Conservation (phyloP, 805 yeast species). For the Tetrapisispora pingtungensis region DNA sequence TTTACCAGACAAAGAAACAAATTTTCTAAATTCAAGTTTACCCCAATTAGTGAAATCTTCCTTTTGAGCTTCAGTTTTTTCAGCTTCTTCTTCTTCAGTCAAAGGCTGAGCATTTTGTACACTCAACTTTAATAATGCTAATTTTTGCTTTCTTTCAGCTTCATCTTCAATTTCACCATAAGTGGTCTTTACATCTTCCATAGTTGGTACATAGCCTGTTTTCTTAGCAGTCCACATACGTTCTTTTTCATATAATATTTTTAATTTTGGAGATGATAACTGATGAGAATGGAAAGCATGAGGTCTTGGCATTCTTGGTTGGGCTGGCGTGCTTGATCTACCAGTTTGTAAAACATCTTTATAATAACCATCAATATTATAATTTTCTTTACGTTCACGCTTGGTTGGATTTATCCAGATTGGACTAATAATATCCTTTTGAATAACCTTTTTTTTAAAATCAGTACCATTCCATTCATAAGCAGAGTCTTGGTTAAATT, state of each 20-base stretch:
- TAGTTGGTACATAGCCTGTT: slow-evolving; percentile 54
- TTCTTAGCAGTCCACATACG: slow-evolving; percentile 64
- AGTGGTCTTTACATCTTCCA: slow-evolving; percentile 41
- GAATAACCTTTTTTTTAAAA: slow-evolving; percentile 46
- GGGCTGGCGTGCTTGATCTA: slow-evolving; percentile 39
- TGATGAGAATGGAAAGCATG: slow-evolving; percentile 82
- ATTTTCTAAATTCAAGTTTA: slow-evolving; percentile 77
- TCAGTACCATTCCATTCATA: slow-evolving; percentile 86
- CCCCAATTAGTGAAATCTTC: slow-evolving; percentile 79
- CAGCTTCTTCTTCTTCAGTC: slow-evolving; percentile 68
- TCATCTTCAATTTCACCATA: slow-evolving; percentile 32
- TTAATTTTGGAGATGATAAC: slow-evolving; percentile 68
- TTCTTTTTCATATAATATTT: slow-evolving; percentile 72
- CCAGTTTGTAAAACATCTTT: slow-evolving; percentile 72
- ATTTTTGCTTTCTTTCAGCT: slow-evolving; percentile 36
- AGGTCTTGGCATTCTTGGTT: slow-evolving; percentile 80
- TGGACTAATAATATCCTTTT: slow-evolving; percentile 41
- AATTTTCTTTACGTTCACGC: slow-evolving; percentile 75
- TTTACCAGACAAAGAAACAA: slow-evolving; percentile 62
- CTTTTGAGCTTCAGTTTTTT: slow-evolving; percentile 46
- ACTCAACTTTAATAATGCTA: slow-evolving; percentile 56
- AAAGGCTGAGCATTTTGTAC: slow-evolving; percentile 70
- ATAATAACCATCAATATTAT: slow-evolving; percentile 79
- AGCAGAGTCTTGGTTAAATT: slow-evolving; percentile 62
- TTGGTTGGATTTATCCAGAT: slow-evolving; percentile 81